A percentile compares a stretch with the other conserved stretches of the same genome.
These are phyloP conservation scores for Pleurozium schreberi DNA, from an alignment of 225 moss, liverwort and hornwort species.

Conservation along the genomic window DNA sequence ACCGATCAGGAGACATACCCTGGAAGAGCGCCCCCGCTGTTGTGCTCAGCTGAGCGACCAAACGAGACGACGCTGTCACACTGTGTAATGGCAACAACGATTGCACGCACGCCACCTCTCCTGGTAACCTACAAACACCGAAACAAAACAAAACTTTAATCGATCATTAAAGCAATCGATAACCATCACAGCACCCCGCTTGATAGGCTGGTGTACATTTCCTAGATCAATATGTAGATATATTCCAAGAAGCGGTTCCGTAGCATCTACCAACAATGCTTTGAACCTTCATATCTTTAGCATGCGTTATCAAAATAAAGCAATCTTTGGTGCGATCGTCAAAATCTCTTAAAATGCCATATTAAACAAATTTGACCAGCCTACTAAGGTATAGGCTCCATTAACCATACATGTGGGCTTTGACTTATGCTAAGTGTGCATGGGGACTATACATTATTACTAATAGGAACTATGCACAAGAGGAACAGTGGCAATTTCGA, in stretches of 20 bases:
- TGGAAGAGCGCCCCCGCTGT: slow-evolving; percentile 73
- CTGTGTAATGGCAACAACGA: slow-evolving; percentile 73
- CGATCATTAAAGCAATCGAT: neutral
- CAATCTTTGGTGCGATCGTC: neutral
- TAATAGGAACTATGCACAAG: neutral
- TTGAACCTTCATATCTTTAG: neutral
- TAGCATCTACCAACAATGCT: neutral
- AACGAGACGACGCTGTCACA: slow-evolving; percentile 66
- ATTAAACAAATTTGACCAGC: too few species aligned
- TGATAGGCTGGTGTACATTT: neutral
- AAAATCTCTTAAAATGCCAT: neutral
- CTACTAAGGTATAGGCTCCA: neutral
- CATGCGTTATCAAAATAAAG: neutral
- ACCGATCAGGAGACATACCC: slow-evolving; percentile 95
- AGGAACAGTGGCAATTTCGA: neutral
- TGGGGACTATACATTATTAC: too few species aligned
- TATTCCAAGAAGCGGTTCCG: neutral
- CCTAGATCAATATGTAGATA: neutral
- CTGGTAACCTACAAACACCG: slow-evolving; percentile 48
- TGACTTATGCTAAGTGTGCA: neutral
- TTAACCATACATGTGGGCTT: neutral
- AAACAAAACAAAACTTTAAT: neutral
- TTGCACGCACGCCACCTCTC: slow-evolving; percentile 63
- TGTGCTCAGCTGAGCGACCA: slow-evolving; percentile 79
- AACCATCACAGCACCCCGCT: neutral